Conservation (phyloP, 2,329 filamentous ascomycete species). For the Ophiosphaerella narmari region DNA sequence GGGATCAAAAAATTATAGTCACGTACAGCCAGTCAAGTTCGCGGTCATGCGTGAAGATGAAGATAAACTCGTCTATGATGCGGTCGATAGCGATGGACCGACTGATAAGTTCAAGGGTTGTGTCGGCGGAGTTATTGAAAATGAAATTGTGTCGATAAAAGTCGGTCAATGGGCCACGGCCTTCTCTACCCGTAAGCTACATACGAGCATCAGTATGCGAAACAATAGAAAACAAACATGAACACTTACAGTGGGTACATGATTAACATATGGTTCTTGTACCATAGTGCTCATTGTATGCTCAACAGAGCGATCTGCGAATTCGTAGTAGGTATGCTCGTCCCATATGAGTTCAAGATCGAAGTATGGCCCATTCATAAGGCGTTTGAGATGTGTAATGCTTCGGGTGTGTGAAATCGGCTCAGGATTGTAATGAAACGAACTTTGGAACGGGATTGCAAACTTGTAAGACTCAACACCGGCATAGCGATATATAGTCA, state of each 20-base stretch:
- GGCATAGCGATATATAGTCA: conserved; percentile 50
- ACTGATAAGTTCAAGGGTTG: conserved; percentile 68
- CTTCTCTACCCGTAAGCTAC: conserved; percentile 65
- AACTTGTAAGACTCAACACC: conserved; percentile 52
- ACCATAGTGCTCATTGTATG: conserved; percentile 81
- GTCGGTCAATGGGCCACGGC: conserved; percentile 61
- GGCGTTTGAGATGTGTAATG: conserved; percentile 65
- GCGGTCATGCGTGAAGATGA: conserved; percentile 25
- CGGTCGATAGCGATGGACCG: conserved; percentile 72
- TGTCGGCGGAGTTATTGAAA: conserved; percentile 70
- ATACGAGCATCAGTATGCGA: background rate
- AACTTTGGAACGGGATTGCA: conserved; percentile 57
- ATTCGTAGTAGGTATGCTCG: conserved; percentile 73
- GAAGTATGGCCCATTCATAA: conserved; percentile 66
- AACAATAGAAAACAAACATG: too few relatives aligned
- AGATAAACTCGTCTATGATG: conserved; percentile 48
- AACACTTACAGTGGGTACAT: conserved; percentile 61
- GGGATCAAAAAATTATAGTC: background rate
- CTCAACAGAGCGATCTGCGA: conserved; percentile 67
- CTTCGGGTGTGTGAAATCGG: conserved; percentile 67
- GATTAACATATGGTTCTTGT: conserved; percentile 75
- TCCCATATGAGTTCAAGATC: conserved; percentile 78
- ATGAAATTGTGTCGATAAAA: conserved; percentile 77
- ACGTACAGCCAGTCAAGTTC: conserved; percentile 58
- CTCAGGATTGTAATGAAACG: conserved; percentile 54